Conservation (phyloP, 345 rosid species). For the Noccaea bulbosa region DNA sequence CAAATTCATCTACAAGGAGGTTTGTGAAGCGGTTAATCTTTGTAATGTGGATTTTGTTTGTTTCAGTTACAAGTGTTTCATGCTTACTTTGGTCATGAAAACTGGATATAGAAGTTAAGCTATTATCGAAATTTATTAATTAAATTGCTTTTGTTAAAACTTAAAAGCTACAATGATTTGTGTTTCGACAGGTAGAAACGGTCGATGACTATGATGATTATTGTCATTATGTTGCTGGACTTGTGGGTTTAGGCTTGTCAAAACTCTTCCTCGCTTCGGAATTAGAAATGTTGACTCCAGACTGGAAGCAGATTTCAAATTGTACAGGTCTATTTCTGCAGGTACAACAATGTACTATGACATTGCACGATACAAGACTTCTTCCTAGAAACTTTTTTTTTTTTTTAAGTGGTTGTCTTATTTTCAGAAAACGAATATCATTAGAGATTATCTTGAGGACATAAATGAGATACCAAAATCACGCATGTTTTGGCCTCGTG, state of each 20-base stretch:
- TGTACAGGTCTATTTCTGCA: constrained; percentile 91
- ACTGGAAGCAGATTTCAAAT: constrained; percentile 58
- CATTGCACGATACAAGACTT: not conserved
- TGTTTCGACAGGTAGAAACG: constrained; percentile 72
- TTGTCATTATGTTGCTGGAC: constrained; percentile 92
- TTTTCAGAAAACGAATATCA: constrained; percentile 83
- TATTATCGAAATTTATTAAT: not conserved
- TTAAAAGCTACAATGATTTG: not conserved
- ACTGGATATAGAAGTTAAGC: not conserved
- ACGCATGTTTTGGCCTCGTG: constrained; percentile 97
- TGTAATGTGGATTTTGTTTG: not conserved
- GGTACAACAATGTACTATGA: constrained; percentile 47
- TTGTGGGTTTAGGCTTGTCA: constrained; percentile 88
- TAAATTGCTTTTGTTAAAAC: not conserved
- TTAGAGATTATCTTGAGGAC: constrained; percentile 89
- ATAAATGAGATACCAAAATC: constrained; percentile 89
- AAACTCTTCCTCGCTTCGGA: constrained; percentile 82
- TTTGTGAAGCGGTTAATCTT: constrained; percentile 38
- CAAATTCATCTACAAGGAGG: constrained; percentile 86
- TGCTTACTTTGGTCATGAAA: too few relatives aligned
- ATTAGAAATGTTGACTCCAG: constrained; percentile 63
- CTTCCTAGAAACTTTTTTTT: not conserved
- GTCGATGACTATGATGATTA: constrained; percentile 88
- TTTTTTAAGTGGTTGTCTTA: too few relatives aligned
- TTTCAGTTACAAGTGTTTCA: not conserved